These are phyloP conservation scores for Polygonum aviculare DNA, from an alignment of 148 eudicot genomes.

Conservation along the genomic window DNA sequence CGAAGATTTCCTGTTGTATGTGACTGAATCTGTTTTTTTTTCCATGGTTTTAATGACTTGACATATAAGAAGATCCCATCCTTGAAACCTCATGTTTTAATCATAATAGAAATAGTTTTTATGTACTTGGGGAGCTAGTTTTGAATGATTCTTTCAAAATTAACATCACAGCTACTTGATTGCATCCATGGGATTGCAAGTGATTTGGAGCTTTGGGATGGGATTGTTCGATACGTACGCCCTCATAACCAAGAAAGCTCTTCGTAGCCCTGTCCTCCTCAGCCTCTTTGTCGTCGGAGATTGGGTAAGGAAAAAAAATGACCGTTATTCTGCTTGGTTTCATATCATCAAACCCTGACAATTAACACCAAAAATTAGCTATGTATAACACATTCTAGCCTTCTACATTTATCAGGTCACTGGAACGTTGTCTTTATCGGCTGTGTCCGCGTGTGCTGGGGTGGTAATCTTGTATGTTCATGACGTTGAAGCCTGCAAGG, in stretches of 20 bases:
- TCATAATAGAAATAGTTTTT: neutral
- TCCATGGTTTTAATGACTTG: neutral
- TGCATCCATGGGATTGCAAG: constrained; percentile 76
- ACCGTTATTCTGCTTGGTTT: too few species aligned
- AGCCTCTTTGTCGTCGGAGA: constrained; percentile 72
- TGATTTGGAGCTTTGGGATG: constrained; percentile 58
- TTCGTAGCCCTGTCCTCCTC: constrained; percentile 46
- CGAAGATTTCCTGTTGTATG: neutral
- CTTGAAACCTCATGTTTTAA: neutral
- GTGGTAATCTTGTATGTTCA: constrained; percentile 43
- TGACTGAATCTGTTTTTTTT: neutral
- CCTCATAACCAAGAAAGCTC: constrained; percentile 29
- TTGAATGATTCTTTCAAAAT: neutral
- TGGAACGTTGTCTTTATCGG: constrained; percentile 65
- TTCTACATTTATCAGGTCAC: constrained; percentile 37
- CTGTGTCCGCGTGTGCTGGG: constrained; percentile 66
- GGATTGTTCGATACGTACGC: constrained; percentile 64
- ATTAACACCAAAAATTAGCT: too few species aligned
- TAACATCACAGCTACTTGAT: constrained; percentile 48
- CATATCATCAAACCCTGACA: neutral
- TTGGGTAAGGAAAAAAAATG: constrained; percentile 32
- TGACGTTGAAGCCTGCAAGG: constrained; percentile 37
- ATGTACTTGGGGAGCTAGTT: neutral
- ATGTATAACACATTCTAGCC: too few species aligned
- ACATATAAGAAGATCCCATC: too few species aligned